Evolutionary conservation across 2,329 filamentous ascomycete species (phyloP).

Genomic region (Fusarium ramigenum): DNA sequence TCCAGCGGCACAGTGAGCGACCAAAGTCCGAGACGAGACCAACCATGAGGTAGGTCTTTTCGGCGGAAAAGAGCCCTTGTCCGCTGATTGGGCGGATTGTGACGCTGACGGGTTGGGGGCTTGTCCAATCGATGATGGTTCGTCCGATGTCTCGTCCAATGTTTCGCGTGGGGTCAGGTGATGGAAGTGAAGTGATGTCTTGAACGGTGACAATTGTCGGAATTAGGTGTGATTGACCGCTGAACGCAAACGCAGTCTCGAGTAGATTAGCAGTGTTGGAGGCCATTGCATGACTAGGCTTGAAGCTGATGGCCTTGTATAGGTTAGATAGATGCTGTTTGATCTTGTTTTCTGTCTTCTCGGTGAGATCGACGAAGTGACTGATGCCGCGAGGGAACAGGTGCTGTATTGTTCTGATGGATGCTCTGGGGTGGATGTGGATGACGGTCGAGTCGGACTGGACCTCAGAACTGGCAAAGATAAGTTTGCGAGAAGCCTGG

Average conservation of each 20-base stretch:
- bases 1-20: not conserved
- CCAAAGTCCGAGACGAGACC: slow-evolving; percentile 2
- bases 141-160: too few relatives aligned
- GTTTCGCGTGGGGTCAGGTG: too few relatives aligned
- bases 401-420: not conserved
- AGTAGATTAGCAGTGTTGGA: not conserved
- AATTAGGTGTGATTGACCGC: too few relatives aligned
- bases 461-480: not conserved
- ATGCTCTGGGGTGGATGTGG: not conserved
- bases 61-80: not conserved
- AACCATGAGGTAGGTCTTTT: not conserved
- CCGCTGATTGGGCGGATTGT: not conserved
- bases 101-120: not conserved
- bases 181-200: not conserved
- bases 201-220: not conserved
- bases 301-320: not conserved
- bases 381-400: not conserved
- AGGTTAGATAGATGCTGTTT: not conserved
- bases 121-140: not conserved
- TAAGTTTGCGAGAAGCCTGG: not conserved
- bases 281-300: not conserved
- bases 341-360: not conserved
- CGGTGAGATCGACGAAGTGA: not conserved
- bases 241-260: not conserved
- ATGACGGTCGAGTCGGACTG: not conserved